Conservation (phyloP, 495 filamentous ascomycete species). For the Talaromyces thailandensis region DNA sequence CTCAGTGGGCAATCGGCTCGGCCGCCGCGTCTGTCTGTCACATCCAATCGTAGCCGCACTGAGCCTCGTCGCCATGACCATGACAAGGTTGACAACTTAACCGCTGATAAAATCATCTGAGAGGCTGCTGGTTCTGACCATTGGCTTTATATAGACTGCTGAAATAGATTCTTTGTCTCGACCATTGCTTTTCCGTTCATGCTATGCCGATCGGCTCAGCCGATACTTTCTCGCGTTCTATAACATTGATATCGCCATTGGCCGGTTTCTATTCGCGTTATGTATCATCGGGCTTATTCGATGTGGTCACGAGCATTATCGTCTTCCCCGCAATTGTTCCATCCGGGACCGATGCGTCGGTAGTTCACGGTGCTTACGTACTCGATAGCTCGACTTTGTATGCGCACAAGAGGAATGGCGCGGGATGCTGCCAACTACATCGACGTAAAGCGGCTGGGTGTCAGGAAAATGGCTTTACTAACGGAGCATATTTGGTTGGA, state of each 20-base stretch:
- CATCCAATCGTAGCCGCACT: conserved; percentile 2
- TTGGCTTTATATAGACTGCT: not conserved
- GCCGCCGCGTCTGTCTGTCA: not conserved
- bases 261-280: too few relatives aligned
- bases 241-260: not conserved
- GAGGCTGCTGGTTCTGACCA: not conserved
- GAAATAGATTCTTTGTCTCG: not conserved
- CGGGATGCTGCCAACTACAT: too few relatives aligned
- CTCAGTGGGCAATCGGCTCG: not conserved
- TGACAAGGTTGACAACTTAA: not conserved
- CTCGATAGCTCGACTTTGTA: too few relatives aligned
- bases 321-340: too few relatives aligned
- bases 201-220: not conserved
- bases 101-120: not conserved
- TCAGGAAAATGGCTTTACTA: too few relatives aligned
- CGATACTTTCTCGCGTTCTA: not conserved
- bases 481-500: not conserved
- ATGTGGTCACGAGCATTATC: too few relatives aligned
- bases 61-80: not conserved
- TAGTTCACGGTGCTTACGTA: too few relatives aligned
- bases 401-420: too few relatives aligned
- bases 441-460: too few relatives aligned
- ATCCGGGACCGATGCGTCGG: too few relatives aligned
- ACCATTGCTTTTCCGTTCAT: not conserved
- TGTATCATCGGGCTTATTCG: too few relatives aligned